phyloP scores from a whole-genome alignment of 2,329 filamentous ascomycete species.

The Stenocarpella maydis region DNA sequence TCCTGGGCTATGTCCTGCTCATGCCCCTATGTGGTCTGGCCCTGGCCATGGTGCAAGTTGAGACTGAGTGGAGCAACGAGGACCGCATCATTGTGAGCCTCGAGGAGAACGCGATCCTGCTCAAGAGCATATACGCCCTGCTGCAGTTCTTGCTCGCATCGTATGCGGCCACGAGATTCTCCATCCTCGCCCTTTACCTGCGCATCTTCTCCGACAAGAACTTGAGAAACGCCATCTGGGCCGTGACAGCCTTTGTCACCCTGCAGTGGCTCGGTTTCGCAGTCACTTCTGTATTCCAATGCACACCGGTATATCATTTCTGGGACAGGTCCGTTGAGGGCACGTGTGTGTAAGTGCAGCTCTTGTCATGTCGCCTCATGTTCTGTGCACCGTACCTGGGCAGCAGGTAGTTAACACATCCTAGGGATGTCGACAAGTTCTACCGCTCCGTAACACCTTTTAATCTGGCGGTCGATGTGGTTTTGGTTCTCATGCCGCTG shows the following conservation, averaged over 20 bases:
- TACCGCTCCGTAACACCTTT: conserved; percentile 33
- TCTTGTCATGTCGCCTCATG: background rate
- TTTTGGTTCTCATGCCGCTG: conserved; percentile 28
- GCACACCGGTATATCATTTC: conserved; percentile 23
- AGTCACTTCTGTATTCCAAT: conserved; percentile 10
- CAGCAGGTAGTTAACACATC: background rate
- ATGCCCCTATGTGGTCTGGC: conserved; percentile 32
- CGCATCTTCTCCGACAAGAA: conserved; percentile 26
- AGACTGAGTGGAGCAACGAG: conserved; percentile 25
- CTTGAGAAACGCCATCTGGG: conserved; percentile 25
- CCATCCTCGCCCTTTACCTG: conserved; percentile 34
- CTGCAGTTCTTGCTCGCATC: conserved; percentile 28
- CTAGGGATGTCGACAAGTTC: conserved; percentile 24
- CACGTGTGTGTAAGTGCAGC: conserved; percentile 3
- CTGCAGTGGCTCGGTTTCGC: conserved; percentile 31
- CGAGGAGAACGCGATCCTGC: conserved; percentile 29
- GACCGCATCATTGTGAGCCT: conserved; percentile 29
- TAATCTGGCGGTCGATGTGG: conserved; percentile 27
- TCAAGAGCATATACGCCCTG: conserved; percentile 30
- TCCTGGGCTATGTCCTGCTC: conserved; percentile 26
- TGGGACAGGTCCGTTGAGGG: conserved; percentile 27
- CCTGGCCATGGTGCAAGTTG: conserved; percentile 23
- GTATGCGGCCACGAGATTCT: conserved; percentile 30
- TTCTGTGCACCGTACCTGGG: too few relatives aligned
- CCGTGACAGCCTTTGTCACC: conserved; percentile 17